phyloP scores from a whole-genome alignment of 768 basidiomycete genomes.

The Naganishia vishniacii region DNA sequence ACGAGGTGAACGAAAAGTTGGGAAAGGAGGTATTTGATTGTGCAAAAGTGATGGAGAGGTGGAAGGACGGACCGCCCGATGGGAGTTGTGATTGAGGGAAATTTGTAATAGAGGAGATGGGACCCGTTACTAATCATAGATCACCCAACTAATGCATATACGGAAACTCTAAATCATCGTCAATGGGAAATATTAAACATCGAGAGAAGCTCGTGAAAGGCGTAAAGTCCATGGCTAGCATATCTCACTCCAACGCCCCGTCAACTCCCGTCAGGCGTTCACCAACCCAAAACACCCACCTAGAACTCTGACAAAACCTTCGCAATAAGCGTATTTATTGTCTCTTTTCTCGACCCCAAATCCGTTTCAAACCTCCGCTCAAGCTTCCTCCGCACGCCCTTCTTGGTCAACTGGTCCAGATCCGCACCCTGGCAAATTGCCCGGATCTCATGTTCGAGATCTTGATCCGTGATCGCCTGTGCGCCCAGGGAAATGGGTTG shows the following conservation, averaged over 20 bases:
- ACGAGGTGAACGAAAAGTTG: constrained; percentile 79
- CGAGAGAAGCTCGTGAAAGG: not conserved
- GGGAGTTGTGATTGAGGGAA: constrained; percentile 72
- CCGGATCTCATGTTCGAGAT: constrained; percentile 55
- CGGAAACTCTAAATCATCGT: too few species aligned
- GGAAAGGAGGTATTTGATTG: constrained; percentile 84
- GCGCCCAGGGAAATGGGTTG: constrained; percentile 26
- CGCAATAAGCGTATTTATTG: constrained; percentile 48
- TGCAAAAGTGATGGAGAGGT: constrained; percentile 71
- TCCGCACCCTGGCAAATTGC: constrained; percentile 69
- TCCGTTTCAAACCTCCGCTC: constrained; percentile 78
- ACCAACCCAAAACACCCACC: not conserved
- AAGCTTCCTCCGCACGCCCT: constrained; percentile 74
- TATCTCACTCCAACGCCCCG: too few species aligned
- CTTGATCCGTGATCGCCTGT: constrained; percentile 37
- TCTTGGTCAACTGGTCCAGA: constrained; percentile 84
- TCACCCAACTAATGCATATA: too few species aligned
- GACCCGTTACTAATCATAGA: not conserved
- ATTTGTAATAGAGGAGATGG: not conserved
- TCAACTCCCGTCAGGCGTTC: not conserved
- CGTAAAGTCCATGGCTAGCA: too few species aligned
- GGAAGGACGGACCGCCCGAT: constrained; percentile 84
- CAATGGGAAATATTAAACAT: too few species aligned
- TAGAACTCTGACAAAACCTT: constrained; percentile 35
- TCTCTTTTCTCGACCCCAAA: constrained; percentile 51